A percentile compares a stretch with the other conserved stretches of the same genome.
phyloP scores from a whole-genome alignment of 2,329 filamentous ascomycete genomes.

The Penicillium hordei region DNA sequence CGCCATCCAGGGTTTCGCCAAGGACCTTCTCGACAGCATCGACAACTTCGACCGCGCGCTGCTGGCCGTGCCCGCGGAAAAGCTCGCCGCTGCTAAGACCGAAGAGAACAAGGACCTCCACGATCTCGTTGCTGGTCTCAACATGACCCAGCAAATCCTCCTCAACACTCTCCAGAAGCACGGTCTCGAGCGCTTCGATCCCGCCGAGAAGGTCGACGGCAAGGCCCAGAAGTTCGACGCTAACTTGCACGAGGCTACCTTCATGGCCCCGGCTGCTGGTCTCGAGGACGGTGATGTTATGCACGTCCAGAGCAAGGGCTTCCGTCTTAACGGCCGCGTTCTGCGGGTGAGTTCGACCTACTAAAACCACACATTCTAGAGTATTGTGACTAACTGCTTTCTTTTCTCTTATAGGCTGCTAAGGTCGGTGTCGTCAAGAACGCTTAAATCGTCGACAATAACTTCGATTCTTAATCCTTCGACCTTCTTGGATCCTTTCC shows the following conservation, averaged over 20 bases:
- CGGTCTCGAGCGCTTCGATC: conserved; percentile 85
- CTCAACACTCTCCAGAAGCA: conserved; percentile 90
- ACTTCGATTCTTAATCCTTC: conserved; percentile 8
- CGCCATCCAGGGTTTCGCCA: conserved; percentile 89
- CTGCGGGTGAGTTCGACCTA: conserved; percentile 58
- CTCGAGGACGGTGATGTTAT: conserved; percentile 92
- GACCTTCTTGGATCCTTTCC: conserved; percentile 1
- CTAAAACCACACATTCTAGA: background rate
- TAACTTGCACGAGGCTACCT: conserved; percentile 93
- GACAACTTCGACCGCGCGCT: conserved; percentile 97
- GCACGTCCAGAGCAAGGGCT: conserved; percentile 92
- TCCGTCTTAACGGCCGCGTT: conserved; percentile 85
- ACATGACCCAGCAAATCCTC: conserved; percentile 91
- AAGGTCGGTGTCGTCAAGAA: conserved; percentile 98
- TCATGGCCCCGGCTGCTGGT: conserved; percentile 81
- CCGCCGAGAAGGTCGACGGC: conserved; percentile 50
- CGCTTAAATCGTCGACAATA: conserved; percentile 35
- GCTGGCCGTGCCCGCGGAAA: conserved; percentile 71
- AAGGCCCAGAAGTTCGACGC: conserved; percentile 87
- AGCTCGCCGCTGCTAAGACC: conserved; percentile 59
- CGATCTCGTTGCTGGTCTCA: conserved; percentile 82
- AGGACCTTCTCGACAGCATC: conserved; percentile 90
- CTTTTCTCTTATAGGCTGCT: conserved; percentile 57
- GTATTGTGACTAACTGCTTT: conserved; percentile 10
- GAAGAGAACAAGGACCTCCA: conserved; percentile 68